Conservation (phyloP, 73 alveolate species). For the Paramecium biaurelia region DNA sequence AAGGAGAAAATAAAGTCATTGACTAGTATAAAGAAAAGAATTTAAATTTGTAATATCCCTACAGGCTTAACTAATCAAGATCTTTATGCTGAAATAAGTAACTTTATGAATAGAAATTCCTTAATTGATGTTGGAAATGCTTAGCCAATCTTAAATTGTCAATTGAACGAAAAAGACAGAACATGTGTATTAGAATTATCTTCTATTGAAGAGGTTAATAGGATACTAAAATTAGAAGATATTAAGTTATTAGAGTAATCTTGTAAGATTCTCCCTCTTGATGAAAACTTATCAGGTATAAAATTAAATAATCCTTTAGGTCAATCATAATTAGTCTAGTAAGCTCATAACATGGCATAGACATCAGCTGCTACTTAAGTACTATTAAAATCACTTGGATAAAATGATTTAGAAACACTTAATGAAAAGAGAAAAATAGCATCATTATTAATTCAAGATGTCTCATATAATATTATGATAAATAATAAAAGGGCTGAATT, state of each 20-base stretch:
- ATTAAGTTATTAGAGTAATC: slow-evolving; percentile 19
- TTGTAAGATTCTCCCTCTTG: not conserved
- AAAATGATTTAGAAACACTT: not conserved
- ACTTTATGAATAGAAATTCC: slow-evolving; percentile 27
- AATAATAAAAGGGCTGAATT: not conserved
- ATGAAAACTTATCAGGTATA: slow-evolving; percentile 37
- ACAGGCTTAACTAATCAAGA: slow-evolving; percentile 43
- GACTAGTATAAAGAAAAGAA: slow-evolving; percentile 49
- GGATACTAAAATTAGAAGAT: slow-evolving; percentile 12
- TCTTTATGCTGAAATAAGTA: slow-evolving; percentile 41
- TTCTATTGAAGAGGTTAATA: slow-evolving; percentile 38
- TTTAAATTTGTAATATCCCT: slow-evolving; percentile 37
- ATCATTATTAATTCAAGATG: not conserved
- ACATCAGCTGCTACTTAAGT: slow-evolving; percentile 38
- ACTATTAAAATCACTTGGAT: slow-evolving; percentile 18
- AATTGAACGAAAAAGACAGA: slow-evolving; percentile 40
- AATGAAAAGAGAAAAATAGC: not conserved
- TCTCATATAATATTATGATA: not conserved
- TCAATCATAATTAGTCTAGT: slow-evolving; percentile 42
- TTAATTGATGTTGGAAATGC: slow-evolving; percentile 44
- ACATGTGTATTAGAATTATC: slow-evolving; percentile 23
- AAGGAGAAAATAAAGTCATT: slow-evolving; percentile 48
- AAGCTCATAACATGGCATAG: slow-evolving; percentile 46
- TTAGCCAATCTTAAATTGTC: slow-evolving; percentile 8
- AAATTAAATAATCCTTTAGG: not conserved